Conservation (phyloP, 2,329 filamentous ascomycete species). For the Grosmannia serpens region DNA sequence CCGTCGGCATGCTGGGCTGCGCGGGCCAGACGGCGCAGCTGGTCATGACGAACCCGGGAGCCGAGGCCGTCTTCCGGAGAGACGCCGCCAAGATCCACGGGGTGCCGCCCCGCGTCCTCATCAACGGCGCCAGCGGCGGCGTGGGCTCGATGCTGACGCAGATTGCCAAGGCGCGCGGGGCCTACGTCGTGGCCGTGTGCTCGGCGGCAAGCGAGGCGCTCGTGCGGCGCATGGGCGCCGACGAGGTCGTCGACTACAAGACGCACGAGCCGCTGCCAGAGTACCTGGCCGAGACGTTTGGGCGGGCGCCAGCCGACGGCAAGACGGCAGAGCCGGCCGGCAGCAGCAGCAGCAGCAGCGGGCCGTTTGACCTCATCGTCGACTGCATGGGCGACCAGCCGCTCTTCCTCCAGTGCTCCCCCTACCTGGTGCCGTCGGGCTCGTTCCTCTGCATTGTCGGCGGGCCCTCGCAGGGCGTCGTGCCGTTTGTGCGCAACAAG, state of each 20-base stretch:
- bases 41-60: slow-evolving; percentile 14
- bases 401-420: slow-evolving; percentile 27
- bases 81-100: background rate
- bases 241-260: slow-evolving; percentile 33
- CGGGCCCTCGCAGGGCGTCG: slow-evolving; percentile 17
- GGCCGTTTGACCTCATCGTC: slow-evolving; percentile 30
- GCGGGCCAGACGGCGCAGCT: slow-evolving; percentile 23
- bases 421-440: slow-evolving; percentile 25
- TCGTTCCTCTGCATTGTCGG: slow-evolving; percentile 25
- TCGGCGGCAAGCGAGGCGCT: slow-evolving; percentile 32
- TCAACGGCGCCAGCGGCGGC: slow-evolving; percentile 40
- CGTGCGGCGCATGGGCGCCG: slow-evolving; percentile 33
- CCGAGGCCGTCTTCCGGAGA: slow-evolving; percentile 7
- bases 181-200: slow-evolving; percentile 35
- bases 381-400: slow-evolving; percentile 38
- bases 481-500: slow-evolving; percentile 20
- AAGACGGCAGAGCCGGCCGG: background rate
- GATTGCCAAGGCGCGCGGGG: slow-evolving; percentile 28
- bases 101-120: slow-evolving; percentile 27
- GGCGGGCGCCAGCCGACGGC: background rate
- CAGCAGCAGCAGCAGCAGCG: background rate
- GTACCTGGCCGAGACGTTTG: slow-evolving; percentile 22
- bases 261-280: slow-evolving; percentile 23
- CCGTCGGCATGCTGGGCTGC: slow-evolving; percentile 21
- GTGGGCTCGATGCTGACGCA: slow-evolving; percentile 36